phyloP scores from a whole-genome alignment of 371 early-diverging fungal species.

The Mortierella sp. region DNA sequence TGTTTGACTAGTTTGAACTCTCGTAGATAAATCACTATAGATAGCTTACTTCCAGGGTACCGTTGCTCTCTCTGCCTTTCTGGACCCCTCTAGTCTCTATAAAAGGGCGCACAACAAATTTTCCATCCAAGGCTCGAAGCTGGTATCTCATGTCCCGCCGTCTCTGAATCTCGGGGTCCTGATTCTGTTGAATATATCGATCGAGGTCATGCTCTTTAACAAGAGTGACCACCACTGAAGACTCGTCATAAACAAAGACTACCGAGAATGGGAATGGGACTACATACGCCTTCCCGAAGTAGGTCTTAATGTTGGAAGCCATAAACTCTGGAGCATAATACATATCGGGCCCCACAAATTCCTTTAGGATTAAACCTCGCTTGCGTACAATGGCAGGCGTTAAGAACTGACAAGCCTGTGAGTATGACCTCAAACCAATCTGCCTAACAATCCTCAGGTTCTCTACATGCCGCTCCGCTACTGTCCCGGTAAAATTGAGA shows the following conservation, averaged over 20 bases:
- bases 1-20: background rate
- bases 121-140: conserved; percentile 68
- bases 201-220: conserved; percentile 61
- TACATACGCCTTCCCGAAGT: conserved; percentile 69
- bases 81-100: conserved; percentile 39
- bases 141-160: conserved; percentile 61
- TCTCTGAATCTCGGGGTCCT: conserved; percentile 57
- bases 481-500: conserved; percentile 68
- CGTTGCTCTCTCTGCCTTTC: conserved; percentile 41
- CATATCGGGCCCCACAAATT: conserved; percentile 72
- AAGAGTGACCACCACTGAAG: conserved; percentile 62
- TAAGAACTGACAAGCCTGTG: conserved; percentile 54
- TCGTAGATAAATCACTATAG: background rate
- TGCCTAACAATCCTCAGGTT: conserved; percentile 67
- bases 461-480: conserved; percentile 73
- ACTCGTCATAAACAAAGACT: conserved; percentile 73
- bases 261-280: conserved; percentile 73
- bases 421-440: conserved; percentile 64
- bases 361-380: conserved; percentile 51
- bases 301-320: conserved; percentile 61
- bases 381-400: conserved; percentile 45
- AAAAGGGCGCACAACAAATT: conserved; percentile 65
- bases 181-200: conserved; percentile 64
- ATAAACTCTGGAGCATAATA: conserved; percentile 67
- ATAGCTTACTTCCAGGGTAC: conserved; percentile 48